Evolutionary conservation across 345 rosid species (phyloP).

Genomic region (Eucalyptus erythrocorys): DNA sequence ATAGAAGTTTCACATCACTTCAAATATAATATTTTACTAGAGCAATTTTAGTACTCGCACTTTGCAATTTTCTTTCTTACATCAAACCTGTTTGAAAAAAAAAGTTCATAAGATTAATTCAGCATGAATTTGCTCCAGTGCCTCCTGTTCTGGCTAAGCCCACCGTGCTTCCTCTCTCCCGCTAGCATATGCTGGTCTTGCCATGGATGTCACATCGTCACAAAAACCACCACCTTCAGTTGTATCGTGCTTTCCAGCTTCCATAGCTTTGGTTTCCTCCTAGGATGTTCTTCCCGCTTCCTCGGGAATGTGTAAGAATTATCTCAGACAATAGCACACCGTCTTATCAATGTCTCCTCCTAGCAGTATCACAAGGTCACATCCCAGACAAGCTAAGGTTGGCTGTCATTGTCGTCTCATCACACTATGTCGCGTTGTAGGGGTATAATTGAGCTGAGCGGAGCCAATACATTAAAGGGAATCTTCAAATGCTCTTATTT

Average conservation of each 20-base stretch:
- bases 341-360: neutral
- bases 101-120: neutral
- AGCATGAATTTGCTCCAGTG: neutral
- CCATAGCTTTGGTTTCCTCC: neutral
- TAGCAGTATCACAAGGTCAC: neutral
- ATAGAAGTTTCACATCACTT: neutral
- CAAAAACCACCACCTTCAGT: neutral
- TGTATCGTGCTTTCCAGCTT: neutral
- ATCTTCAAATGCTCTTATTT: neutral
- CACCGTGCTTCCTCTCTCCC: neutral
- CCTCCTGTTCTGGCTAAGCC: neutral
- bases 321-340: neutral
- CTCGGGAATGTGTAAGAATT: neutral
- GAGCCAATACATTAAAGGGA: neutral
- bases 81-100: neutral
- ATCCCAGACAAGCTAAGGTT: neutral
- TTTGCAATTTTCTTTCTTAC: neutral
- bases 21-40: neutral
- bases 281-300: neutral
- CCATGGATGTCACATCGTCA: neutral
- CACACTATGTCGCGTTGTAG: neutral
- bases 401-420: neutral
- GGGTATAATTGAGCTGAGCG: neutral
- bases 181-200: neutral
- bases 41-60: neutral